phyloP scores from a whole-genome alignment of 2,329 filamentous ascomycete species.

The Penicillium rolfsii region DNA sequence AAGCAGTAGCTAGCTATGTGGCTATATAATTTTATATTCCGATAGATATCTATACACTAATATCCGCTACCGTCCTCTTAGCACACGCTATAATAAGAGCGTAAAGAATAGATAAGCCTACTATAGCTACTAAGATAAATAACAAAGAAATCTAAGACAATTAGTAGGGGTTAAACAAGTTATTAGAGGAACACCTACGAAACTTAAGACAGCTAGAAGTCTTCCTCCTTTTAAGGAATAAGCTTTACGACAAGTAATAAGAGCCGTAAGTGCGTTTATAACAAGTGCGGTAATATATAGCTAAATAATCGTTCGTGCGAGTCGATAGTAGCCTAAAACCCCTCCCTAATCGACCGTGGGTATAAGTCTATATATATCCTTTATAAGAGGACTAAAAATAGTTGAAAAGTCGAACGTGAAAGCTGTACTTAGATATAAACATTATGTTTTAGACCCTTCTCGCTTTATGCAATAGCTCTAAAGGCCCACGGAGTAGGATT shows the following conservation, averaged over 20 bases:
- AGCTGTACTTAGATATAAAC: not conserved
- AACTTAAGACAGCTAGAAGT: not conserved
- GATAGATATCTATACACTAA: not conserved
- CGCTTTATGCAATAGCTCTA: not conserved
- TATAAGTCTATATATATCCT: not conserved
- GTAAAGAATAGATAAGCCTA: not conserved
- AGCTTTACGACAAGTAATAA: slow-evolving; percentile 1
- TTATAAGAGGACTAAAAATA: not conserved
- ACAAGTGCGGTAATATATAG: slow-evolving; percentile 1
- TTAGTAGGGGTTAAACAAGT: slow-evolving; percentile 1
- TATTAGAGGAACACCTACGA: not conserved
- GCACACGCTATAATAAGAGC: not conserved
- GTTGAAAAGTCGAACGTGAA: slow-evolving; percentile 3
- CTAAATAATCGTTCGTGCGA: not conserved
- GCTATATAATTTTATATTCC: not conserved
- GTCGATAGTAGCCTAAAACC: not conserved
- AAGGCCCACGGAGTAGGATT: not conserved
- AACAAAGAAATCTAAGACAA: not conserved
- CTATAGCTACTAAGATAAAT: not conserved
- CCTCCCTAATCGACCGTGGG: not conserved
- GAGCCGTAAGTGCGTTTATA: not conserved
- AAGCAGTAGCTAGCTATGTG: not conserved
- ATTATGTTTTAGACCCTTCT: not conserved
- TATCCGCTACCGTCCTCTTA: not conserved
- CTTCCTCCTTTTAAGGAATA: slow-evolving; percentile 4